Conservation (phyloP, 2,329 filamentous ascomycete genomes). For the Biscogniauxia mediterranea region DNA sequence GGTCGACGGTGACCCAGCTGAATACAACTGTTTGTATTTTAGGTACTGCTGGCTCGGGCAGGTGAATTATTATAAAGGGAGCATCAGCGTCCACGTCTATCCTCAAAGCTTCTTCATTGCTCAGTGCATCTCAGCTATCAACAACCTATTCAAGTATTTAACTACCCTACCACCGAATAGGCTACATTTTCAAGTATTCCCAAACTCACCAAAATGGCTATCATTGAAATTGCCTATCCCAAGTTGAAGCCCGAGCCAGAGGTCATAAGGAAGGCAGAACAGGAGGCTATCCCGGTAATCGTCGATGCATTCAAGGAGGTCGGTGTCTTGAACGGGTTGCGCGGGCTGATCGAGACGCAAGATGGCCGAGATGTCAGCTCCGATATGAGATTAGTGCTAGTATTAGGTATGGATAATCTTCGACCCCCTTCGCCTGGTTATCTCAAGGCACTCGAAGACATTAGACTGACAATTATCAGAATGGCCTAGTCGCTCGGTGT, state of each 20-base stretch:
- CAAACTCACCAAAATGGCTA: constrained; percentile 11
- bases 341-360: constrained; percentile 10
- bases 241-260: constrained; percentile 16
- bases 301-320: constrained; percentile 8
- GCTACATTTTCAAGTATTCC: too few relatives aligned
- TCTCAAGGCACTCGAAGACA: neutral
- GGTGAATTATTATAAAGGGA: too few relatives aligned
- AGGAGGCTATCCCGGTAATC: neutral
- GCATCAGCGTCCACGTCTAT: too few relatives aligned
- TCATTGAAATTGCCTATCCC: constrained; percentile 17
- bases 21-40: too few relatives aligned
- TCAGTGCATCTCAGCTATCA: too few relatives aligned
- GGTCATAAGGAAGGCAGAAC: constrained; percentile 2
- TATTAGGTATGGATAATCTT: constrained; percentile 9
- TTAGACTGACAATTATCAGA: constrained; percentile 12
- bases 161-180: too few relatives aligned
- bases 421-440: neutral
- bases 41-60: too few relatives aligned
- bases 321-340: constrained; percentile 5
- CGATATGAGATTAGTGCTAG: constrained; percentile 8
- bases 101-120: too few relatives aligned
- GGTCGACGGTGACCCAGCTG: too few relatives aligned
- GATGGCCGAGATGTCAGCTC: constrained; percentile 12
- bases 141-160: too few relatives aligned
- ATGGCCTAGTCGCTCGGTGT: constrained; percentile 10